Evolutionary conservation across 139 green algal species (phyloP).

Genomic region (Closterium sp.): DNA sequence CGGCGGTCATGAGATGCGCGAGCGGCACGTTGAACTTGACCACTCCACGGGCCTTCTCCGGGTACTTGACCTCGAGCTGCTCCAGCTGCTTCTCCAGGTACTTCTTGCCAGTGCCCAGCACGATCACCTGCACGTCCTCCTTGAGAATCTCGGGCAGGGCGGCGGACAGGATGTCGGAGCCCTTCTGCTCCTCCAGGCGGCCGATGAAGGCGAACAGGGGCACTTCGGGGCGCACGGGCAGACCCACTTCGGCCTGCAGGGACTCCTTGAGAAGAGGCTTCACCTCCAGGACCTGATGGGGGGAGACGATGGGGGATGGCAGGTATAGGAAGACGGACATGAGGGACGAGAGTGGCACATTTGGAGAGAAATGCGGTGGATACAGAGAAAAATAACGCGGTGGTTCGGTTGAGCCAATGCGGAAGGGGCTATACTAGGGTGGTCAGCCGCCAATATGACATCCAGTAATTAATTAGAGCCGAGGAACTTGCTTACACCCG

Average conservation of each 20-base stretch:
- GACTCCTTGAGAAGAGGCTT: conserved; percentile 45
- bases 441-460: too few species aligned
- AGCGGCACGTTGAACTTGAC: conserved; percentile 89
- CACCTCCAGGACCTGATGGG: conserved; percentile 41
- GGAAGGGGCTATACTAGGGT: too few species aligned
- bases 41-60: conserved; percentile 73
- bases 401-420: too few species aligned
- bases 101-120: conserved; percentile 91
- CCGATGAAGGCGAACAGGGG: conserved; percentile 64
- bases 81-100: conserved; percentile 75
- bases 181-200: conserved; percentile 82
- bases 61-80: conserved; percentile 72
- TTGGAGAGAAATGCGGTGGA: too few species aligned
- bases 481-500: too few species aligned
- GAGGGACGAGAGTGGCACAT: too few species aligned
- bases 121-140: conserved; percentile 45
- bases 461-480: too few species aligned
- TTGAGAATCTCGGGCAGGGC: conserved; percentile 78
- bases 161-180: conserved; percentile 92
- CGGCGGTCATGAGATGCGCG: conserved; percentile 92
- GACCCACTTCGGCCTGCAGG: conserved; percentile 77
- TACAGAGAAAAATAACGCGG: too few species aligned
- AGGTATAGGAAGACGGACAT: too few species aligned
- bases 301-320: too few species aligned
- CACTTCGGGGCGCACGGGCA: conserved; percentile 79